Base-by-base conservation (phyloP, 2,329 filamentous ascomycete species). In the Cyphellophora europaea region DNA sequence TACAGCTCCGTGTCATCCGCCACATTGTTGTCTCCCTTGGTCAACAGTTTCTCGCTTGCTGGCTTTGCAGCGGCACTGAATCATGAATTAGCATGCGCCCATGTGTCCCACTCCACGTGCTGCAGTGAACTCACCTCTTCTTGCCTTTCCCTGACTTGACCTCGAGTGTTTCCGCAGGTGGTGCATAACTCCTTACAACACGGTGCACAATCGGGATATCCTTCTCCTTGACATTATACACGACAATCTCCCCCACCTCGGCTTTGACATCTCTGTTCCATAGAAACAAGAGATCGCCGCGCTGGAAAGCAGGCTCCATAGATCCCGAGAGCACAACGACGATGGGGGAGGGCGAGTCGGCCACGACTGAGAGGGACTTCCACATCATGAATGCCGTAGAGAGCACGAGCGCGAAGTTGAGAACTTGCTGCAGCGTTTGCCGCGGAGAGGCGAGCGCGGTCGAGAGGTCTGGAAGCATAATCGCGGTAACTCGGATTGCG, bases 191-290 rank as follows among this genome's bases (percentile, higher is more conserved):
- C 62, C 88, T 75, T 36, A 96, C 82, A 6, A 96, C 74, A 33
- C 91, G 71, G 65, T 98, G 91, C 48, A 98, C 91, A 60, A 98
- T 98, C 18, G 91, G 91, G 45, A 98, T 96, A 48, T 94, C 84
- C 69, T 96, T 98, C 38, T 81, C 87, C 57, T 77, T 74, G 35
- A 94, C 82, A 55, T 93, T 93, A 62, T 83, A 85, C 31, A 85
- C 79, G 47, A 85, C 80, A 42, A 83, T 69, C 59, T 85, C 80
- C 12, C 80, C 80, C 30, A 84, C 66, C 51, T 81, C 71, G 2
- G 77, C 79, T 28, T 79, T 70, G 32, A 63, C 59, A 18, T 66
- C 58, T 36, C 75, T 57, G 49, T 79, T 79, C 74, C 76, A 79
- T 15, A 79, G 51, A 48, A 79, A 78, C 8, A 79, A 56, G 28